A percentile compares a stretch with the other conserved stretches of the same genome.
Conservation (phyloP, 1,284 basidiomycete genomes). For the Trichosporon inkin region DNA sequence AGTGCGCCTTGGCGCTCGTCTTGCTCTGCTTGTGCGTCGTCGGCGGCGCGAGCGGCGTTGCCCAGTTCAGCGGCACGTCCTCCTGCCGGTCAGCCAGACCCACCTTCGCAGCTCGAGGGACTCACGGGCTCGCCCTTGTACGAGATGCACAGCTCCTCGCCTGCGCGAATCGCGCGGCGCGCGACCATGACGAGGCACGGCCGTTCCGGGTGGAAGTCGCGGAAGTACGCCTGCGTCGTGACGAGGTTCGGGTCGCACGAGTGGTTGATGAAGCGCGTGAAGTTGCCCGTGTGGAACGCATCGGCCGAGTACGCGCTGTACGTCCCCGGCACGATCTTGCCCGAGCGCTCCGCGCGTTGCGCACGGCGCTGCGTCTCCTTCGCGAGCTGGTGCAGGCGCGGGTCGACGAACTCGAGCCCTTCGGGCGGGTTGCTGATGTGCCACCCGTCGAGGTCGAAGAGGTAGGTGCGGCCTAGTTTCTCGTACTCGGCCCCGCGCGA, state of each 20-base stretch:
- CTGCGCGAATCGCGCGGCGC: slow-evolving; percentile 58
- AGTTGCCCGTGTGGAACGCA: slow-evolving; percentile 26
- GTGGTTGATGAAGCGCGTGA: slow-evolving; percentile 60
- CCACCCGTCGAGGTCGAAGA: slow-evolving; percentile 76
- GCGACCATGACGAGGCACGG: slow-evolving; percentile 67
- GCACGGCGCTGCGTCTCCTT: slow-evolving; percentile 10
- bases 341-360: slow-evolving; percentile 18
- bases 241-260: slow-evolving; percentile 80
- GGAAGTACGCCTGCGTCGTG: slow-evolving; percentile 61
- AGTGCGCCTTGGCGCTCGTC: slow-evolving; percentile 26
- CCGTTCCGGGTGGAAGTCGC: slow-evolving; percentile 52
- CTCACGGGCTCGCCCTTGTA: slow-evolving; percentile 59
- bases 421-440: slow-evolving; percentile 55
- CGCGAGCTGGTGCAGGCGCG: slow-evolving; percentile 33
- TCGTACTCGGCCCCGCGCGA: slow-evolving; percentile 66
- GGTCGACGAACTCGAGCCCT: slow-evolving; percentile 40
- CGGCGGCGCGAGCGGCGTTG: neutral
- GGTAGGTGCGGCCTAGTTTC: slow-evolving; percentile 71
- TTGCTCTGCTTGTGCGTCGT: slow-evolving; percentile 13
- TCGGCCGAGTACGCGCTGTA: slow-evolving; percentile 8
- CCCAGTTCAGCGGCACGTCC: slow-evolving; percentile 1
- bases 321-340: slow-evolving; percentile 3
- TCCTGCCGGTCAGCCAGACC: slow-evolving; percentile 7
- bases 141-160: slow-evolving; percentile 76
- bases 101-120: slow-evolving; percentile 10